Percentiles rank a stretch among this genome's conserved stretches.
These are phyloP conservation scores for Arctium lappa DNA, from an alignment of 129 eudicot species.

Conservation along the genomic window DNA sequence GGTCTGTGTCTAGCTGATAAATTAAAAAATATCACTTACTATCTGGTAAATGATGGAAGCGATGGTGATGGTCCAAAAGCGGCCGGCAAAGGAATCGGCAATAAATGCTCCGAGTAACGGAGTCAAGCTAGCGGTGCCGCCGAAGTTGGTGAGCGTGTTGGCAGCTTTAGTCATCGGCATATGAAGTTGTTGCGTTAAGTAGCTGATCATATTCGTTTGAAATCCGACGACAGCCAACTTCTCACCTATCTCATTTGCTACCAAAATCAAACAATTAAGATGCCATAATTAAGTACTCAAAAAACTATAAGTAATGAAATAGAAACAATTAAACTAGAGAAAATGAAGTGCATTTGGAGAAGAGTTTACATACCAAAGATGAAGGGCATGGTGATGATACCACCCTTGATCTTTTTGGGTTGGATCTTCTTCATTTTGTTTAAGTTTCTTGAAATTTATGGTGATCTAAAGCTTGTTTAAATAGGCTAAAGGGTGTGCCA, in stretches of 20 bases:
- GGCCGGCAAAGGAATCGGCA: constrained; percentile 78
- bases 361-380: constrained; percentile 62
- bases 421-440: constrained; percentile 30
- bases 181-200: constrained; percentile 73
- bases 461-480: constrained; percentile 20
- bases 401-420: constrained; percentile 51
- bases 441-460: constrained; percentile 12
- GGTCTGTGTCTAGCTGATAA: neutral
- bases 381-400: constrained; percentile 94
- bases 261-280: neutral
- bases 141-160: constrained; percentile 80
- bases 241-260: constrained; percentile 88
- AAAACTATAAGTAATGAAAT: neutral
- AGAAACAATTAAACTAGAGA: neutral
- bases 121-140: constrained; percentile 84
- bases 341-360: neutral
- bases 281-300: too few species aligned
- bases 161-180: constrained; percentile 86
- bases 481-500: constrained; percentile 37
- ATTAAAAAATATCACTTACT: constrained; percentile 24
- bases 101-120: constrained; percentile 85
- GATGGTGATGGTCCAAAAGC: constrained; percentile 88
- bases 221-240: constrained; percentile 92
- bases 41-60: constrained; percentile 76
- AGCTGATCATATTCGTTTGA: constrained; percentile 79